Conservation (phyloP, 805 yeast species). For the Jamesozyma hellenica region DNA sequence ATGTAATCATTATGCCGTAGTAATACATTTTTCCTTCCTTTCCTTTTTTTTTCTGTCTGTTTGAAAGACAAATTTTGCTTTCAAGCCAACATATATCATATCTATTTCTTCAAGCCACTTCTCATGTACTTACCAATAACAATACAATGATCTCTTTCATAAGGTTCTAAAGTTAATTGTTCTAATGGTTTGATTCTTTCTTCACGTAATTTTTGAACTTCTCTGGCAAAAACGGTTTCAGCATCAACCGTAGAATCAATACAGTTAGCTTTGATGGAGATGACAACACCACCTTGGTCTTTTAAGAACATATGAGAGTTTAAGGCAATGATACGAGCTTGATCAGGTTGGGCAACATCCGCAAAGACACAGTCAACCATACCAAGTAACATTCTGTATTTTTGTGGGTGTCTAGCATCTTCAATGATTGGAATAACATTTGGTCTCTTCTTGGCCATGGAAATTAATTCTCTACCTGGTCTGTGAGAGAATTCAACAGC, state of each 20-base stretch:
- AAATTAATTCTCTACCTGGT: slow-evolving; percentile 98
- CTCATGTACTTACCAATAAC: slow-evolving; percentile 95
- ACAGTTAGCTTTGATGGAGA: slow-evolving; percentile 99
- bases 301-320: slow-evolving; percentile 96
- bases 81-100: too few species aligned
- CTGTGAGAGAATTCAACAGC: slow-evolving; percentile 99
- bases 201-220: slow-evolving; percentile 96
- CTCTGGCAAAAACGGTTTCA: slow-evolving; percentile 97
- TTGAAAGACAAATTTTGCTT: too few species aligned
- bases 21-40: too few species aligned
- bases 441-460: slow-evolving; percentile 99
- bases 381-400: slow-evolving; percentile 96
- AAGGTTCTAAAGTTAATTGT: slow-evolving; percentile 97
- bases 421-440: slow-evolving; percentile 97
- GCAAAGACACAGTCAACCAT: slow-evolving; percentile 99
- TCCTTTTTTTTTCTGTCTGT: too few species aligned
- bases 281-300: slow-evolving; percentile 97
- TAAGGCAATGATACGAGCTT: slow-evolving; percentile 98
- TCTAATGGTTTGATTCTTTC: slow-evolving; percentile 97
- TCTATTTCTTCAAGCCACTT: slow-evolving; percentile 48
- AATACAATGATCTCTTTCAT: slow-evolving; percentile 99
- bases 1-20: too few species aligned
- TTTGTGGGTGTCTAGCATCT: slow-evolving; percentile 99
- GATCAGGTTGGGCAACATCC: slow-evolving; percentile 99
- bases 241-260: slow-evolving; percentile 99